A percentile compares a stretch with the other conserved stretches of the same genome.
Conservation (phyloP, 805 yeast genomes). For the Priceomyces carsonii region DNA sequence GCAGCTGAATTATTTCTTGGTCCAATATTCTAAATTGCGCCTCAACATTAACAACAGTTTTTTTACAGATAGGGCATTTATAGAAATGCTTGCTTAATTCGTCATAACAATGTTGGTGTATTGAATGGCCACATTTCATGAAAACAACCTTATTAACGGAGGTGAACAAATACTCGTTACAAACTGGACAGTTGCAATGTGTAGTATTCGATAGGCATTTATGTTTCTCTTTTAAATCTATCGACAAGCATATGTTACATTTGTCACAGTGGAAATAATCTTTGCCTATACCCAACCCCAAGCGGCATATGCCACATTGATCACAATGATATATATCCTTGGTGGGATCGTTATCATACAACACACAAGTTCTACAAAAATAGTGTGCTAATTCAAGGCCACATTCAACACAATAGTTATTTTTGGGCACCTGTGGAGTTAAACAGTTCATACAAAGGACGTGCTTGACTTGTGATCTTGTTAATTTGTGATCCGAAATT, state of each 20-base stretch:
- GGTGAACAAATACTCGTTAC: slow-evolving; percentile 87
- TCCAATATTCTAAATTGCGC: slow-evolving; percentile 85
- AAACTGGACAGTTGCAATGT: slow-evolving; percentile 89
- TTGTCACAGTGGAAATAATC: slow-evolving; percentile 91
- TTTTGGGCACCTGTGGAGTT: slow-evolving; percentile 71
- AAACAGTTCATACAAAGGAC: slow-evolving; percentile 81
- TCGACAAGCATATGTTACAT: slow-evolving; percentile 85
- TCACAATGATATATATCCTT: slow-evolving; percentile 91
- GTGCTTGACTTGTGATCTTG: slow-evolving; percentile 59
- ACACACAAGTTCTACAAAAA: slow-evolving; percentile 73
- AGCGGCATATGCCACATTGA: slow-evolving; percentile 88
- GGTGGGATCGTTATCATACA: slow-evolving; percentile 76
- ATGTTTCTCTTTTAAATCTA: slow-evolving; percentile 75
- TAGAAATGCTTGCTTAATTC: slow-evolving; percentile 81
- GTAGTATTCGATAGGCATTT: slow-evolving; percentile 85
- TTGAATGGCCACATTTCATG: slow-evolving; percentile 93
- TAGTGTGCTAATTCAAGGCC: slow-evolving; percentile 68
- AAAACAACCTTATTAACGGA: slow-evolving; percentile 81
- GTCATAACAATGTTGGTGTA: slow-evolving; percentile 81
- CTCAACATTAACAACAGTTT: slow-evolving; percentile 83
- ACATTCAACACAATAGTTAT: slow-evolving; percentile 69
- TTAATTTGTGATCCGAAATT: slow-evolving; percentile 46
- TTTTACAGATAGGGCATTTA: slow-evolving; percentile 89
- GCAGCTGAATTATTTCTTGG: slow-evolving; percentile 74
- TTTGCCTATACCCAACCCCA: slow-evolving; percentile 84